Evolutionary conservation across 1,284 basidiomycete species (phyloP).

Genomic region (Ganoderma boninense): DNA sequence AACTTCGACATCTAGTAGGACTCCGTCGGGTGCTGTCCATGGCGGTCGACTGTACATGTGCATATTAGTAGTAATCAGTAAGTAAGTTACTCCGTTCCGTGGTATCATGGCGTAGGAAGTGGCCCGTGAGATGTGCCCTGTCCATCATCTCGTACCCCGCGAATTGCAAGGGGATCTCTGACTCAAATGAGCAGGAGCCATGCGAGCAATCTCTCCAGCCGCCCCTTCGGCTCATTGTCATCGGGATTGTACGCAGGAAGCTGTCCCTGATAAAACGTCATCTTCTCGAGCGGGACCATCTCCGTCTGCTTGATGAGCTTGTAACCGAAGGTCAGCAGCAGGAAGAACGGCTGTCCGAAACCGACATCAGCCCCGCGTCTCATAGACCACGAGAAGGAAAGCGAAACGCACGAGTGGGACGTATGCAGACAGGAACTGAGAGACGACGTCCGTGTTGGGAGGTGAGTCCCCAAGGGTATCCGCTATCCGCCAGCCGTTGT

Average conservation of each 20-base stretch:
- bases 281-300: constrained; percentile 39
- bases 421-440: constrained; percentile 40
- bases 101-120: too few species aligned
- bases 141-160: too few species aligned
- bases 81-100: too few species aligned
- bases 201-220: constrained; percentile 21
- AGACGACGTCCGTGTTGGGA: constrained; percentile 26
- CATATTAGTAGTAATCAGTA: too few species aligned
- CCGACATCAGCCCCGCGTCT: not conserved
- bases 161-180: too few species aligned
- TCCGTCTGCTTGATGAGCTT: constrained; percentile 43
- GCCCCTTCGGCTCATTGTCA: constrained; percentile 16
- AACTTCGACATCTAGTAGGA: too few species aligned
- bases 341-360: constrained; percentile 37
- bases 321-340: constrained; percentile 42
- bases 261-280: constrained; percentile 35
- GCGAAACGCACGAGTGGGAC: constrained; percentile 37
- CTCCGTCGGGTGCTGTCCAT: too few species aligned
- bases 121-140: too few species aligned
- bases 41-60: too few species aligned
- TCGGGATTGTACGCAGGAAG: constrained; percentile 18
- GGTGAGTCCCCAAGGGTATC: constrained; percentile 12
- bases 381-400: too few species aligned
- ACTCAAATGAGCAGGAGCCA: constrained; percentile 27
- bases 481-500: constrained; percentile 37